phyloP scores from a whole-genome alignment of 2,329 filamentous ascomycete genomes.

The Fusarium setosum region DNA sequence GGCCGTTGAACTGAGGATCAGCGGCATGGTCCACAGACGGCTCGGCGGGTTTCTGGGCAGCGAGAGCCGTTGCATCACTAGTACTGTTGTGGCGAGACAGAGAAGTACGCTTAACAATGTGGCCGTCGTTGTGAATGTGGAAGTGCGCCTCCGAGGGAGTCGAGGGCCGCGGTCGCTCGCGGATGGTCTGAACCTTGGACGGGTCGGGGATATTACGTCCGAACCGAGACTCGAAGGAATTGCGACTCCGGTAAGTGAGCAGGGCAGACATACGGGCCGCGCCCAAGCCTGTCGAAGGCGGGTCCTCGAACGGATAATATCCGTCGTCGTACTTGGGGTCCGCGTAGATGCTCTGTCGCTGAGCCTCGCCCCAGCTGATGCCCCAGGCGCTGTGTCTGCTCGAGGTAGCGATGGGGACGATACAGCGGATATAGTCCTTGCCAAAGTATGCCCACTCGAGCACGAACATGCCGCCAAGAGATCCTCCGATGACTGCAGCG shows the following conservation, averaged over 20 bases:
- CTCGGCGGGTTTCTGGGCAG: constrained; percentile 35
- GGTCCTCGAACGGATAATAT: constrained; percentile 90
- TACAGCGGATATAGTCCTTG: constrained; percentile 81
- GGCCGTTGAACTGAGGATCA: constrained; percentile 78
- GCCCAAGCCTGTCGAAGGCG: constrained; percentile 86
- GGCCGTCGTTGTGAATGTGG: constrained; percentile 85
- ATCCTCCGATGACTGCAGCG: constrained; percentile 83
- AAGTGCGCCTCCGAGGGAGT: constrained; percentile 80
- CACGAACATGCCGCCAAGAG: constrained; percentile 91
- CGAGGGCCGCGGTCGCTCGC: constrained; percentile 69
- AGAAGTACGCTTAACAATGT: constrained; percentile 68
- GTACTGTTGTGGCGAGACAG: constrained; percentile 61
- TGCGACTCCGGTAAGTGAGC: constrained; percentile 93
- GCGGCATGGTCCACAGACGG: constrained; percentile 39
- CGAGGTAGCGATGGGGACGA: constrained; percentile 88
- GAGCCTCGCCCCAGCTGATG: constrained; percentile 90
- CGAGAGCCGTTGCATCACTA: constrained; percentile 43
- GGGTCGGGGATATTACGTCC: constrained; percentile 92
- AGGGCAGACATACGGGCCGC: constrained; percentile 97
- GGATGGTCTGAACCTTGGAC: constrained; percentile 84
- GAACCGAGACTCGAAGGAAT: constrained; percentile 96
- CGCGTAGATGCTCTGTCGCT: constrained; percentile 94
- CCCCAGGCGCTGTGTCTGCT: constrained; percentile 89
- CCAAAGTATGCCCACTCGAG: constrained; percentile 93
- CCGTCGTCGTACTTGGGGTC: constrained; percentile 99